Evolutionary conservation across 2,329 filamentous ascomycete genomes (phyloP).

Genomic region (Aureobasidium sp.): DNA sequence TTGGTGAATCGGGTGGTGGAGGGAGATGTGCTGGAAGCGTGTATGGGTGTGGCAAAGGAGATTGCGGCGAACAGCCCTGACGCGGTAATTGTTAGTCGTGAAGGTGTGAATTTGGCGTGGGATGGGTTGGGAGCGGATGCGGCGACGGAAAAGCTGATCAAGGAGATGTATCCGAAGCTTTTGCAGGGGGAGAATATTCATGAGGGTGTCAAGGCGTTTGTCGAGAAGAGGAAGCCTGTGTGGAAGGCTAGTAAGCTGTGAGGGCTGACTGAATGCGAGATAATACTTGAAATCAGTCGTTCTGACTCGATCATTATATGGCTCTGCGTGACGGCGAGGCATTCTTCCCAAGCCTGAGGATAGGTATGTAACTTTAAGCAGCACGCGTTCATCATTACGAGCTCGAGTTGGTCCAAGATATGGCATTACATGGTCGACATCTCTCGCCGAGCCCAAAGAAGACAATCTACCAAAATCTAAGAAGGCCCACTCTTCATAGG

Average conservation of each 20-base stretch:
- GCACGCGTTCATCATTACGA: too few species aligned
- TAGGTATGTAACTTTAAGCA: too few species aligned
- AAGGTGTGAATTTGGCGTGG: slow-evolving; percentile 67
- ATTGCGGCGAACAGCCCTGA: slow-evolving; percentile 63
- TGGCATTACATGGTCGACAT: neutral
- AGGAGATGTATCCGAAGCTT: slow-evolving; percentile 54
- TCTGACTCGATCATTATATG: too few species aligned
- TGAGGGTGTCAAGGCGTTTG: slow-evolving; percentile 68
- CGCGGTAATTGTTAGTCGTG: slow-evolving; percentile 64
- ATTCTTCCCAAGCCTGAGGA: too few species aligned
- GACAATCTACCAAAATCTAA: neutral
- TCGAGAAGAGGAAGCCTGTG: slow-evolving; percentile 63
- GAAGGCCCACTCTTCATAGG: slow-evolving; percentile 18
- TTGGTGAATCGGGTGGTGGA: slow-evolving; percentile 60
- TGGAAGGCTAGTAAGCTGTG: slow-evolving; percentile 49
- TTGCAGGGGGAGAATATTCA: slow-evolving; percentile 64
- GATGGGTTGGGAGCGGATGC: slow-evolving; percentile 59
- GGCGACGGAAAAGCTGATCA: slow-evolving; percentile 51
- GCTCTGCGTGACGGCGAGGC: too few species aligned
- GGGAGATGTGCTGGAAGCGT: slow-evolving; percentile 47
- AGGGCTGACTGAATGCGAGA: neutral
- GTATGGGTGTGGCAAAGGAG: slow-evolving; percentile 53
- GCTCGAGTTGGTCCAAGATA: too few species aligned
- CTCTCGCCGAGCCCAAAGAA: neutral
- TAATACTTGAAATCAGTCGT: neutral